Evolutionary conservation across 2,329 filamentous ascomycete species (phyloP).

Genomic region (Colletotrichum shisoi): DNA sequence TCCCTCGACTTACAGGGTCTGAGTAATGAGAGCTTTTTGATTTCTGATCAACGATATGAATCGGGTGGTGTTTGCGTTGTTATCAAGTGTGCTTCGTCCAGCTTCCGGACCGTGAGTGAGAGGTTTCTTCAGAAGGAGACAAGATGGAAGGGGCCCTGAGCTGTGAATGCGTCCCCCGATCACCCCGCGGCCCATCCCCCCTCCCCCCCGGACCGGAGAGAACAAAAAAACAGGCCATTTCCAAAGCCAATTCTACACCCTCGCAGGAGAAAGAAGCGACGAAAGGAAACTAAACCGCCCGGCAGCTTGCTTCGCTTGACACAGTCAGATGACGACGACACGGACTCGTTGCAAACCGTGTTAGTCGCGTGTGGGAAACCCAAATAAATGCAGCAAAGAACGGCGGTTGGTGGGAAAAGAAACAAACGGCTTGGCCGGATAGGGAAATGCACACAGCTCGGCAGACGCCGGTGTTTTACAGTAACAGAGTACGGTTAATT

Average conservation of each 20-base stretch:
- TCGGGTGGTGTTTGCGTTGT: neutral
- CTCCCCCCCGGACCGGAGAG: neutral
- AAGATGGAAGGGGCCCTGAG: neutral
- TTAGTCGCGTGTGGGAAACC: neutral
- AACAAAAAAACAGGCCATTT: neutral
- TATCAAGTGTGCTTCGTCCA: constrained; percentile 1
- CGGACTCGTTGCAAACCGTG: too few relatives aligned
- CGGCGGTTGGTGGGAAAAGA: neutral
- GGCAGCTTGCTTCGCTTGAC: too few relatives aligned
- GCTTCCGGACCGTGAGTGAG: neutral
- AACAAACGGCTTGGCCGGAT: neutral
- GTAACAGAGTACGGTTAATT: too few relatives aligned
- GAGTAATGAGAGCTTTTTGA: neutral
- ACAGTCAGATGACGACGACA: too few relatives aligned
- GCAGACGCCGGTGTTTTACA: neutral
- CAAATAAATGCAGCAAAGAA: neutral
- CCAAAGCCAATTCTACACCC: constrained; percentile 1
- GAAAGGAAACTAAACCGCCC: too few relatives aligned
- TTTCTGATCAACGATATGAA: neutral
- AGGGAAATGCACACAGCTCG: neutral
- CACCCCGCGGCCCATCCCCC: neutral
- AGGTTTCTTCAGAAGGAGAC: neutral
- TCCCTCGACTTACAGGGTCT: neutral
- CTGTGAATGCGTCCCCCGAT: neutral
- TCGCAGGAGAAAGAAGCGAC: too few relatives aligned